Evolutionary conservation across 2,329 filamentous ascomycete genomes (phyloP).

Genomic region (Pseudocercospora fuligena): DNA sequence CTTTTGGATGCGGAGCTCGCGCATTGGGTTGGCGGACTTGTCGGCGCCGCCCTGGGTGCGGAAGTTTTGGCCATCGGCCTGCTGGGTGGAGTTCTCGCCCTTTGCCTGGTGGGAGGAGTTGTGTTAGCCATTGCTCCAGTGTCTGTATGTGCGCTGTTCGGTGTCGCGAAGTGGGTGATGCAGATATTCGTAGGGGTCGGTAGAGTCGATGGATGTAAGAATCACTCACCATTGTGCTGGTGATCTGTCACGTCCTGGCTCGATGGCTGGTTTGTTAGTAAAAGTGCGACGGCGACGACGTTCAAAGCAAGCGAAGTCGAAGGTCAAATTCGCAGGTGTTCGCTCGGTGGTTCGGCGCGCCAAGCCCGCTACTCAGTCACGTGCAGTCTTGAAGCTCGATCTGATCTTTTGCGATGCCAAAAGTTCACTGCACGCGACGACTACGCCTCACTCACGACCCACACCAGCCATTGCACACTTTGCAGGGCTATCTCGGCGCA

Average conservation of each 20-base stretch:
- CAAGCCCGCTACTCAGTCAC: not conserved
- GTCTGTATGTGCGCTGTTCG: not conserved
- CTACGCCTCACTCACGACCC: not conserved
- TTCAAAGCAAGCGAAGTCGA: not conserved
- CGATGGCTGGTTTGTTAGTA: constrained; percentile 23
- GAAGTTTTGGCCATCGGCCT: constrained; percentile 39
- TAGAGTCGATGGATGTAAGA: not conserved
- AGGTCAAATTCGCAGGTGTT: not conserved
- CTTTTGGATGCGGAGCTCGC: constrained; percentile 99
- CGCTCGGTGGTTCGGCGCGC: not conserved
- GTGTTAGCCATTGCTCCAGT: constrained; percentile 22
- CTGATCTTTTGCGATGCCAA: constrained; percentile 6
- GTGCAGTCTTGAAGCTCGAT: not conserved
- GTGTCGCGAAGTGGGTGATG: not conserved
- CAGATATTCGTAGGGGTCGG: not conserved
- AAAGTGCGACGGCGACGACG: constrained; percentile 8
- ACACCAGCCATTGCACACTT: not conserved
- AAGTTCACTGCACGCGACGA: not conserved
- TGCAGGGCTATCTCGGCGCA: not conserved
- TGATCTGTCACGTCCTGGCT: constrained; percentile 40
- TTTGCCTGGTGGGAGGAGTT: constrained; percentile 29
- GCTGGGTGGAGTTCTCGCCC: constrained; percentile 37
- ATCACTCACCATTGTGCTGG: constrained; percentile 57
- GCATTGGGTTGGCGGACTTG: constrained; percentile 97
- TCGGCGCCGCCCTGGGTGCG: constrained; percentile 49